Percentiles rank a stretch among this genome's conserved stretches.
Conservation (phyloP, 2,329 filamentous ascomycete species). For the Trichoderma polysporum region DNA sequence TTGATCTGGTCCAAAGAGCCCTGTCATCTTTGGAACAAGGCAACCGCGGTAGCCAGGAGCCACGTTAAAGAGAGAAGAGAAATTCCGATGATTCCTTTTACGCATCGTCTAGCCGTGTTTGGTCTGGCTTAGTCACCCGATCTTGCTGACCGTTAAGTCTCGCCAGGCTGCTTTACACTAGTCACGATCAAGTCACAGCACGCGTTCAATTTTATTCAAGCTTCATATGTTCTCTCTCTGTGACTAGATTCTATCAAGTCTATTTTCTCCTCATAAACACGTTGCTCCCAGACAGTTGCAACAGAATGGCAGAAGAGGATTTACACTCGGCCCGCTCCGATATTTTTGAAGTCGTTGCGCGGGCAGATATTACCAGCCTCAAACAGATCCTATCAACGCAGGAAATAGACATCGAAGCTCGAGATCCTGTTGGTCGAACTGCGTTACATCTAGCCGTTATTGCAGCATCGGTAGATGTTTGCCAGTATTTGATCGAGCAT, state of each 20-base stretch:
- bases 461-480: not conserved
- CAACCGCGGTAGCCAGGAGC: too few relatives aligned
- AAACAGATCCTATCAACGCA: not conserved
- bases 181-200: not conserved
- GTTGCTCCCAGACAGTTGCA: too few relatives aligned
- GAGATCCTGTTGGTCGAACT: not conserved
- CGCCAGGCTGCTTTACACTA: not conserved
- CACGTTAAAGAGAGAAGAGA: not conserved
- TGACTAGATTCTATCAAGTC: not conserved
- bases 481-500: not conserved
- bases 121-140: not conserved
- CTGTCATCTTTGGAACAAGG: not conserved
- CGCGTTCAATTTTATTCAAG: not conserved
- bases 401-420: not conserved
- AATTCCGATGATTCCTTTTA: not conserved
- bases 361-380: not conserved
- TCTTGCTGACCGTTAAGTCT: not conserved
- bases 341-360: not conserved
- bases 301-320: not conserved
- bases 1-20: not conserved
- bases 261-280: not conserved
- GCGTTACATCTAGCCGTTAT: not conserved
- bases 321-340: too few relatives aligned
- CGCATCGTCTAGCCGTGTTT: too few relatives aligned
- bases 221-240: too few relatives aligned